Evolutionary conservation across 257 asterid genomes (phyloP), one percentile per base, ranked within the genome.

Genomic region (Henckelia pumila): DNA sequence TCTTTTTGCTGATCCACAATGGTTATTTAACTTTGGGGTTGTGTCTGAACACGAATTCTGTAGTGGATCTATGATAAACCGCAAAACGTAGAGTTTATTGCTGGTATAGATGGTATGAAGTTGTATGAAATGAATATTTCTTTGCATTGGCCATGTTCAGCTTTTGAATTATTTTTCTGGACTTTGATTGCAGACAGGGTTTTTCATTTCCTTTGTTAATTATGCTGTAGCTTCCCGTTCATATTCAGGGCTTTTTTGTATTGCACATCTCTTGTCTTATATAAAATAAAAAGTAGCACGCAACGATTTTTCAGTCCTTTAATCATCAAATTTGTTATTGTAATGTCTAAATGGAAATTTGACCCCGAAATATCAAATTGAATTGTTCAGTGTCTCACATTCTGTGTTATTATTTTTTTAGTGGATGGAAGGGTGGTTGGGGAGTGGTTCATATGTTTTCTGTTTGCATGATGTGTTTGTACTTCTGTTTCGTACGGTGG

Each of bases 21-120:
- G 32, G 24, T 61, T 58, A 20, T 16, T 8, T 7, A 35, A 62
- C 24, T 4, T 47, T 16, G 53, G 26, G 35, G 8, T 70, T 49
- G 63, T 28, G 47, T 59, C 76, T 59, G 56, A 50, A 50, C 53
- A 28, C 59, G 40, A 23, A 25, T 11, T 21, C 33, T 58, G 19
- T 24, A 24, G 37, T 58, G 16, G 63, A 58, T 28, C 0, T 11
- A 26, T 58, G 63, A 58, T 11, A n/a, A n/a, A n/a, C n/a, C n/a
- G n/a, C n/a, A n/a, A 58, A 58, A 30, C 19, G 66, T 61, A 61
- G 50, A 32, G 37, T 30, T 30, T 32, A 2, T 19, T 61, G 11
- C 1, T 22, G 17, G 19, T 30, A 2, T 8, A 3, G 40, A 61
- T 32, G 69, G 24, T 5, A 22, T 30, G 28, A 53, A 30, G 59